Evolutionary conservation across 352 stramenopile species (phyloP).

Genomic region (Phytophthora idaei): DNA sequence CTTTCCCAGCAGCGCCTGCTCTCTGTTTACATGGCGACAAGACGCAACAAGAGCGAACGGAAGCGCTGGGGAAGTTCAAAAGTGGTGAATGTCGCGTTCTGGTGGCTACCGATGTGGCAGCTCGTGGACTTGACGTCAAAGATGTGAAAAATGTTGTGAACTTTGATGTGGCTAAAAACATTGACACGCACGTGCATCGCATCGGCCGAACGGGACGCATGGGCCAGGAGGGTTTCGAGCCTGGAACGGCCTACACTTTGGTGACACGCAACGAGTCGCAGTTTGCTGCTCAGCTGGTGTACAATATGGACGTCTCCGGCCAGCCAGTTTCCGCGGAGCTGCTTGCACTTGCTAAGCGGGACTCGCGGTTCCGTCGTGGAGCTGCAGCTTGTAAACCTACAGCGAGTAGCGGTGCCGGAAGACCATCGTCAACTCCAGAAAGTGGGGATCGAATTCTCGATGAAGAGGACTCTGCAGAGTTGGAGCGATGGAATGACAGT

Average conservation of each 20-base stretch:
- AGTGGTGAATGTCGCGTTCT: slow-evolving; percentile 66
- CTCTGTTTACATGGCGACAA: slow-evolving; percentile 84
- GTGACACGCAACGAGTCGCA: slow-evolving; percentile 73
- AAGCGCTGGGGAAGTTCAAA: slow-evolving; percentile 74
- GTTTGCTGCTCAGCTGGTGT: slow-evolving; percentile 80
- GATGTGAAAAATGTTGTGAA: slow-evolving; percentile 92
- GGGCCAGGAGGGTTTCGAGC: slow-evolving; percentile 77
- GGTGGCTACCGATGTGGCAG: slow-evolving; percentile 89
- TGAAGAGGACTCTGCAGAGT: slow-evolving; percentile 55
- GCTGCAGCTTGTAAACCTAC: slow-evolving; percentile 5
- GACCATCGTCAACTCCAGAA: background rate
- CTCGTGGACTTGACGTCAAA: slow-evolving; percentile 89
- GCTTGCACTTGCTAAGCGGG: slow-evolving; percentile 55
- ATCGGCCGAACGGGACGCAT: slow-evolving; percentile 90
- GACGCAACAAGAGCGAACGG: slow-evolving; percentile 71
- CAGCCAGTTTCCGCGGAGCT: slow-evolving; percentile 64
- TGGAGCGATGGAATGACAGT: slow-evolving; percentile 65
- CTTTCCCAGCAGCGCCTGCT: slow-evolving; percentile 27
- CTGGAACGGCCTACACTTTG: slow-evolving; percentile 84
- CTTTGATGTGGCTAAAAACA: slow-evolving; percentile 92
- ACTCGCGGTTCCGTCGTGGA: slow-evolving; percentile 52
- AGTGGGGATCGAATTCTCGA: slow-evolving; percentile 20
- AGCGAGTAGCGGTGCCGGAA: background rate
- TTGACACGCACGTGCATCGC: slow-evolving; percentile 91
- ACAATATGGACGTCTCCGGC: slow-evolving; percentile 84